Evolutionary conservation across 108 stramenopile species (phyloP), one percentile per base, ranked within the genome.

Genomic region (Skeletonema menzelii): DNA sequence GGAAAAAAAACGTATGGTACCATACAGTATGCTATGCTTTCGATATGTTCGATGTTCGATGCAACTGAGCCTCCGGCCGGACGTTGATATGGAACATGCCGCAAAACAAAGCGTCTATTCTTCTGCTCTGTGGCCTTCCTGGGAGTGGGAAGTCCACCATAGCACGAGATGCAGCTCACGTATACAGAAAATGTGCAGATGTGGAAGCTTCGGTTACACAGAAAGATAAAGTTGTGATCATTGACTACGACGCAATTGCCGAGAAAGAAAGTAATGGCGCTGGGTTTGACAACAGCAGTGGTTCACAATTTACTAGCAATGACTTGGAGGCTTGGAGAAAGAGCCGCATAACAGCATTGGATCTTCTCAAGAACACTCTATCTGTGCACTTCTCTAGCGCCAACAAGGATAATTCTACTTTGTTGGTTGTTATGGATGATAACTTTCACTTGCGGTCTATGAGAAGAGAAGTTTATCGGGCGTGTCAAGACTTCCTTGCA

Each of bases 391-490:
- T 65, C 42, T 46, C 69, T 32, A 13, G 28, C 26, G 27, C n/a
- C 6, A 26, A 14, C 22, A 17, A 44, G n/a, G 60, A 28, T 31
- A 27, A 42, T 20, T 37, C 37, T 24, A 63, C 60, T 63, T 27
- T 65, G n/a, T 53, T 90, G 28, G 73, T 93, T 17, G 57, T 93
- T 32, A 69, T 93, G 81, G 90, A 93, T 77, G 92, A 93, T 65
- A 93, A 93, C 63, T 93, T 86, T 67, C 86, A 93, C 61, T 70
- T 93, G 15, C 80, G 80, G 6, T 87, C 88, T 27, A 93, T 93
- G 92, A 76, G 92, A 79, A 85, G 88, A 78, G 79, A 91, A 64
- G 72, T 89, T 19, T 88, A 89, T 65, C 67, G 69, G n/a, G 42
- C 73, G 61, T 84, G 83, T 44, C 78, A 80, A 63, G 65, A 80